phyloP scores from a whole-genome alignment of 768 basidiomycete genomes.

The Naganishia vaughanmartiniae region DNA sequence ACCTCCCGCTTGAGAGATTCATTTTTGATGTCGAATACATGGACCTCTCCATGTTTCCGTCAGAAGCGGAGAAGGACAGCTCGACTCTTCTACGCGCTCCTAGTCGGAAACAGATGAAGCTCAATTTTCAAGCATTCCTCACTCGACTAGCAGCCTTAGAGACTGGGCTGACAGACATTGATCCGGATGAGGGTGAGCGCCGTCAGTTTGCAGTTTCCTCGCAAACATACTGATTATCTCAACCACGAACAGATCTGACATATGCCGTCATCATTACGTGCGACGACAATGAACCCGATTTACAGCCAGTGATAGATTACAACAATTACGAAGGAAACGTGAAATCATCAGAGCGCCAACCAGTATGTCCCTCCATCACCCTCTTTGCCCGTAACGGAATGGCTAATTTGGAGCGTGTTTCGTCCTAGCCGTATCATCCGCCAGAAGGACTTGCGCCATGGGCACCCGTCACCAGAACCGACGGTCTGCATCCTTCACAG shows the following conservation, averaged over 20 bases:
- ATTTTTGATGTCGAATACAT: conserved; percentile 82
- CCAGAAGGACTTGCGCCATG: conserved; percentile 41
- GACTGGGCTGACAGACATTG: conserved; percentile 51
- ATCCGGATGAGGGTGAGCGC: conserved; percentile 64
- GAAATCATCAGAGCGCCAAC: background rate
- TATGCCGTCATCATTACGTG: conserved; percentile 83
- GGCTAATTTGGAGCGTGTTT: background rate
- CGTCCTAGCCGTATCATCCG: conserved; percentile 12
- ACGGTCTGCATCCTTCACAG: conserved; percentile 35
- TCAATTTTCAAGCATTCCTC: conserved; percentile 46
- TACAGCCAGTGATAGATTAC: conserved; percentile 38
- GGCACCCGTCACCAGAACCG: conserved; percentile 42
- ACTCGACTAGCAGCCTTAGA: conserved; percentile 45
- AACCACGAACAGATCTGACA: conserved; percentile 61
- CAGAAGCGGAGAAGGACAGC: conserved; percentile 29
- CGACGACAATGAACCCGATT: conserved; percentile 61
- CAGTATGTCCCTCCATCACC: background rate
- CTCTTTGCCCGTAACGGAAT: background rate
- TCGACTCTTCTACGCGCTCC: conserved; percentile 34
- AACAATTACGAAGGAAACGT: conserved; percentile 33
- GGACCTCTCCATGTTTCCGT: conserved; percentile 43
- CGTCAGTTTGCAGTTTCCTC: too few species aligned
- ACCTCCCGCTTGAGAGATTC: conserved; percentile 81
- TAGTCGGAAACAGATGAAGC: conserved; percentile 40
- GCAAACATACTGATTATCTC: background rate